Conservation (phyloP, 2,329 filamentous ascomycete species). For the Colletotrichum agaves region DNA sequence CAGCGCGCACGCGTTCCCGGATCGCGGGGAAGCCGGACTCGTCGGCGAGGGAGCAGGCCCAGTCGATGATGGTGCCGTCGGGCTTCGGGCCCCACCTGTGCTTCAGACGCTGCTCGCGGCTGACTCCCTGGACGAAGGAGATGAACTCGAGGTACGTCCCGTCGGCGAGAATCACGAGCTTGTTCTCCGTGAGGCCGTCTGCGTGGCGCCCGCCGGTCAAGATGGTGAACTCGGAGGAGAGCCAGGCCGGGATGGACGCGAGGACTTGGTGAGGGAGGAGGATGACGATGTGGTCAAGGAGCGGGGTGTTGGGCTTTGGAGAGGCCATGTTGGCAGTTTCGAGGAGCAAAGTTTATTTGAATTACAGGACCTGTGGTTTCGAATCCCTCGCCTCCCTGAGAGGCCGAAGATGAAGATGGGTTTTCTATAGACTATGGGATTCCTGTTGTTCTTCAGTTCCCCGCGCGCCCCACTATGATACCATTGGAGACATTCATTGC, state of each 20-base stretch:
- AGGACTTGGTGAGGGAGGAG: conserved; percentile 65
- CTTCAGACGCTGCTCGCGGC: conserved; percentile 50
- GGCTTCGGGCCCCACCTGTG: conserved; percentile 69
- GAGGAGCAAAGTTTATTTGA: not conserved
- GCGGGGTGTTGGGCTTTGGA: conserved; percentile 39
- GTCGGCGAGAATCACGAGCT: conserved; percentile 70
- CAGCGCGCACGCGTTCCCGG: conserved; percentile 47
- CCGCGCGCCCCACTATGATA: conserved; percentile 37
- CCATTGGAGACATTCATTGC: conserved; percentile 27
- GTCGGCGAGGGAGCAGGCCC: conserved; percentile 62
- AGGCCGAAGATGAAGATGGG: not conserved
- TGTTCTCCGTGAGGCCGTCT: conserved; percentile 69
- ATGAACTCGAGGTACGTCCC: conserved; percentile 76
- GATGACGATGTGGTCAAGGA: conserved; percentile 73
- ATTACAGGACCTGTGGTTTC: not conserved
- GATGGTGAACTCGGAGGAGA: conserved; percentile 66
- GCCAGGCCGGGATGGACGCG: conserved; percentile 57
- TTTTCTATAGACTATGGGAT: not conserved
- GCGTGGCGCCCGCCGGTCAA: conserved; percentile 70
- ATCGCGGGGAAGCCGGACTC: conserved; percentile 51
- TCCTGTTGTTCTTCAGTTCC: conserved; percentile 7
- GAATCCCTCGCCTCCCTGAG: not conserved
- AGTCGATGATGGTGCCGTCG: conserved; percentile 66
- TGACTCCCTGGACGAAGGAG: conserved; percentile 59
- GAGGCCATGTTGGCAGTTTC: conserved; percentile 15